Conservation (phyloP, 805 yeast genomes). For the Candida khao-thaluensis region DNA sequence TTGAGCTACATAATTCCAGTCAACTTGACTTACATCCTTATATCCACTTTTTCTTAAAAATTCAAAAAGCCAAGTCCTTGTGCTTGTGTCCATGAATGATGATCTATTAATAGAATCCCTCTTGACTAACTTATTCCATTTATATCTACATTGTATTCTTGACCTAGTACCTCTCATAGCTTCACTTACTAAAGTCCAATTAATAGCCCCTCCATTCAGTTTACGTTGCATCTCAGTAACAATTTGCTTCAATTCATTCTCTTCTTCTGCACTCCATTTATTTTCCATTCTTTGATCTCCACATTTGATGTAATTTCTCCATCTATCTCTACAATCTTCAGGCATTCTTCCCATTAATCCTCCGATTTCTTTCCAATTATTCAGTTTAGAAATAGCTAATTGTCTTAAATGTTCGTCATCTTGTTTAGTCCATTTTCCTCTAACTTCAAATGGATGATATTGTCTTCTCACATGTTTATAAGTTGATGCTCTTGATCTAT, state of each 20-base stretch:
- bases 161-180: slow-evolving; percentile 85
- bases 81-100: slow-evolving; percentile 30
- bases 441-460: slow-evolving; percentile 79
- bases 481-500: slow-evolving; percentile 82
- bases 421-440: slow-evolving; percentile 87
- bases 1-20: slow-evolving; percentile 36
- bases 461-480: slow-evolving; percentile 91
- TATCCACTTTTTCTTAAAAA: slow-evolving; percentile 27
- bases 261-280: slow-evolving; percentile 80
- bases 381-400: slow-evolving; percentile 64
- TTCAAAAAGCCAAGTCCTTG: slow-evolving; percentile 40
- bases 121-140: slow-evolving; percentile 82
- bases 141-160: slow-evolving; percentile 91
- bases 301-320: slow-evolving; percentile 94
- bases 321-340: slow-evolving; percentile 94
- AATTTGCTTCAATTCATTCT: slow-evolving; percentile 48
- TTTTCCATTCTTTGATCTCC: slow-evolving; percentile 72
- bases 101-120: slow-evolving; percentile 45
- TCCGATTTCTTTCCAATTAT: slow-evolving; percentile 90
- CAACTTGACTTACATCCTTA: slow-evolving; percentile 25
- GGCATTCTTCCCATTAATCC: slow-evolving; percentile 87
- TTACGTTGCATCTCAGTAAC: slow-evolving; percentile 21
- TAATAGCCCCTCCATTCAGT: slow-evolving; percentile 43
- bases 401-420: slow-evolving; percentile 71
- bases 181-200: slow-evolving; percentile 92